Percentiles rank a stretch among this genome's conserved stretches.
Evolutionary conservation across 2,329 filamentous ascomycete genomes (phyloP).

Genomic region (Trichoderma gracile): DNA sequence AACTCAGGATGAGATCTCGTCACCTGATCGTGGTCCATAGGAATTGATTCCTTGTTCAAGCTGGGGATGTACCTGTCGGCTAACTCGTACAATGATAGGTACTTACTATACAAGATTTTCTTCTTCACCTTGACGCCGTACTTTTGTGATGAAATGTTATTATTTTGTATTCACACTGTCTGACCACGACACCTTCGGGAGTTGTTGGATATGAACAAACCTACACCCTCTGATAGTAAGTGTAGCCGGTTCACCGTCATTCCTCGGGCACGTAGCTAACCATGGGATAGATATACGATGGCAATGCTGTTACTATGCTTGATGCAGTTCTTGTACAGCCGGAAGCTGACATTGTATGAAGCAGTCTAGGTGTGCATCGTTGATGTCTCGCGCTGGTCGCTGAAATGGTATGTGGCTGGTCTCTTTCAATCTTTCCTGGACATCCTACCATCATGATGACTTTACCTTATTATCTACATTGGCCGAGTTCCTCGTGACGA

Average conservation of each 20-base stretch:
- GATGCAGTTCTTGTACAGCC: not conserved
- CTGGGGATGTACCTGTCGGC: constrained; percentile 32
- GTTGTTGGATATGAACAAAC: constrained; percentile 54
- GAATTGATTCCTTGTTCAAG: constrained; percentile 35
- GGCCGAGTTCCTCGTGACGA: constrained; percentile 60
- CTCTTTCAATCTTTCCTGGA: constrained; percentile 5
- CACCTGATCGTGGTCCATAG: constrained; percentile 56
- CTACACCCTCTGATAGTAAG: constrained; percentile 56
- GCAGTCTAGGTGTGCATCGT: not conserved
- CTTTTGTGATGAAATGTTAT: constrained; percentile 49
- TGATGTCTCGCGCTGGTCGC: not conserved
- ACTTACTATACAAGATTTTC: constrained; percentile 35
- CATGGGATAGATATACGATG: not conserved
- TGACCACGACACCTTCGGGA: constrained; percentile 45
- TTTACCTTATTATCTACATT: constrained; percentile 48
- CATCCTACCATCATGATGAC: constrained; percentile 50
- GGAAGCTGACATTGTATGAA: constrained; percentile 22
- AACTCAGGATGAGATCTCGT: constrained; percentile 67
- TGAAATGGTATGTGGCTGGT: constrained; percentile 26
- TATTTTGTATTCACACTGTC: constrained; percentile 61
- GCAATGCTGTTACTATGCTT: not conserved
- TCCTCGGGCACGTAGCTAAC: not conserved
- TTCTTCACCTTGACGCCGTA: constrained; percentile 27
- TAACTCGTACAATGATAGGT: constrained; percentile 41
- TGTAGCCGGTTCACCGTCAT: not conserved